Conservation (phyloP, 169 alveolate species). For the Cryptosporidium ryanae region DNA sequence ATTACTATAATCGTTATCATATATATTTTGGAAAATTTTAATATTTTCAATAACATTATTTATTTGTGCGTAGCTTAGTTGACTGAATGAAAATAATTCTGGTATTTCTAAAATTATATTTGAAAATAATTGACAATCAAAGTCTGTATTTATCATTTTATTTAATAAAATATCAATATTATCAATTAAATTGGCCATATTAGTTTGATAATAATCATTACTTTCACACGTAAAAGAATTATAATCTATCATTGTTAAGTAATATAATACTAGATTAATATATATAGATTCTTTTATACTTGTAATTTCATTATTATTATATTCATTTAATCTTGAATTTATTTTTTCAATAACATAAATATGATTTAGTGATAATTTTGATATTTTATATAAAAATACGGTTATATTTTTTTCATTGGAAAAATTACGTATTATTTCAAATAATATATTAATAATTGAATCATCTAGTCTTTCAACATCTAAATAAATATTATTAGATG, state of each 20-base stretch:
- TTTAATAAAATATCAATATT: slow-evolving; percentile 1
- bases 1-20: background rate
- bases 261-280: slow-evolving; percentile 10
- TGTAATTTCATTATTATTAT: background rate
- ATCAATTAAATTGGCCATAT: background rate
- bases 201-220: background rate
- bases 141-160: background rate
- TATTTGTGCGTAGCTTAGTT: background rate
- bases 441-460: slow-evolving; percentile 11
- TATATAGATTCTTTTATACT: slow-evolving; percentile 4
- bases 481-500: slow-evolving; percentile 26
- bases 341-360: background rate
- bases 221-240: background rate
- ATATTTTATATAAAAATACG: slow-evolving; percentile 15
- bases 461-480: background rate
- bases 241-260: slow-evolving; percentile 7
- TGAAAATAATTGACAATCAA: slow-evolving; percentile 17
- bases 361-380: slow-evolving; percentile 8
- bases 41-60: slow-evolving; percentile 10
- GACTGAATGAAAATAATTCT: slow-evolving; percentile 15
- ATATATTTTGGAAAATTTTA: background rate
- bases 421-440: background rate
- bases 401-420: background rate
- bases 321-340: background rate
- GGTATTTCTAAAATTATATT: slow-evolving; percentile 57